Percentiles rank a stretch among this genome's conserved stretches.
phyloP scores from a whole-genome alignment of 441 rosid species.

The Euphorbia corollata region DNA sequence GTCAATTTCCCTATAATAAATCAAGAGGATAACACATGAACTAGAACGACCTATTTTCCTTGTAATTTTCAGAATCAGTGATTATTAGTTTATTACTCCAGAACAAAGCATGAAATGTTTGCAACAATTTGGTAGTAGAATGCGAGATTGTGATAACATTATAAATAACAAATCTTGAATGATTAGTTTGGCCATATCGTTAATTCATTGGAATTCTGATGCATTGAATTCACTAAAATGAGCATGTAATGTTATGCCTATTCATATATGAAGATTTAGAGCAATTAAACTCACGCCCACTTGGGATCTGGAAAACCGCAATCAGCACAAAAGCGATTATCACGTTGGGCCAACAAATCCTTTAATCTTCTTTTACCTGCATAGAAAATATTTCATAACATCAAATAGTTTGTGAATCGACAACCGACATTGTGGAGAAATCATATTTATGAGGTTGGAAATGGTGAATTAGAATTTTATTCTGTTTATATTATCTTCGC shows the following conservation, averaged over 20 bases:
- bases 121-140: not conserved
- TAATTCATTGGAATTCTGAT: not conserved
- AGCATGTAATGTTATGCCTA: conserved; percentile 8
- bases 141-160: not conserved
- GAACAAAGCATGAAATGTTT: conserved; percentile 1
- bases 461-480: not conserved
- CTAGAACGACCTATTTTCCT: not conserved
- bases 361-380: conserved; percentile 75
- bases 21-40: not conserved
- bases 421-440: not conserved
- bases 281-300: conserved; percentile 77
- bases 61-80: not conserved
- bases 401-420: conserved; percentile 2
- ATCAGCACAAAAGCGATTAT: conserved; percentile 87
- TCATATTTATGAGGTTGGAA: conserved; percentile 6
- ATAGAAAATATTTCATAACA: conserved; percentile 10
- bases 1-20: conserved; percentile 8
- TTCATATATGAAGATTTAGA: conserved; percentile 8
- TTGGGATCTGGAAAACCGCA: conserved; percentile 94
- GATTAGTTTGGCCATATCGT: not conserved
- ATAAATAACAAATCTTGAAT: not conserved
- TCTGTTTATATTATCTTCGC: not conserved
- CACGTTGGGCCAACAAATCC: conserved; percentile 58
- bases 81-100: not conserved
- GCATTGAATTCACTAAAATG: not conserved